A percentile compares a stretch with the other conserved stretches of the same genome.
phyloP scores from a whole-genome alignment of 2,329 filamentous ascomycete species.

The Exophiala lecanii-corni region DNA sequence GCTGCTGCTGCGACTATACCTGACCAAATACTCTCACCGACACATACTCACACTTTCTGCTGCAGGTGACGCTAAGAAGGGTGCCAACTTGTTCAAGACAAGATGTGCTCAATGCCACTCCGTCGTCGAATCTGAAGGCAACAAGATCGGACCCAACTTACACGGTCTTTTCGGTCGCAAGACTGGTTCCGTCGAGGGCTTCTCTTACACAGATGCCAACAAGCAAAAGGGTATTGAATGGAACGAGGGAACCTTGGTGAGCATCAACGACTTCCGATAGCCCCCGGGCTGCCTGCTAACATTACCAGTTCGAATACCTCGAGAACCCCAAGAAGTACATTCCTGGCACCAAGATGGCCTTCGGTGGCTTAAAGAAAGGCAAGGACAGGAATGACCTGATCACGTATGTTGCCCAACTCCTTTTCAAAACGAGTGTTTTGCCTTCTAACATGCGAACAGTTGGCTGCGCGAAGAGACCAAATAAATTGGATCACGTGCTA shows the following conservation, averaged over 20 bases:
- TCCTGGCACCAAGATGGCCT: conserved; percentile 99
- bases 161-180: conserved; percentile 97
- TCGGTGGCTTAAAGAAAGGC: conserved; percentile 98
- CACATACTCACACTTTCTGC: conserved; percentile 18
- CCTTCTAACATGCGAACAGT: conserved; percentile 26
- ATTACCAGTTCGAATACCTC: conserved; percentile 80
- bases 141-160: conserved; percentile 97
- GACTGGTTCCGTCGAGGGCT: conserved; percentile 85
- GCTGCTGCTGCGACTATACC: conserved; percentile 10
- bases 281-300: conserved; percentile 1
- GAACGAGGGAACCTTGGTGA: conserved; percentile 78
- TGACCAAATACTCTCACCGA: conserved; percentile 3
- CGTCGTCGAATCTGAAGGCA: conserved; percentile 79
- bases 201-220: conserved; percentile 99
- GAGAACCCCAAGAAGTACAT: conserved; percentile 99
- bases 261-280: conserved; percentile 28
- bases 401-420: conserved; percentile 60
- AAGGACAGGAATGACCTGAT: conserved; percentile 99
- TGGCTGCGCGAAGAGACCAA: conserved; percentile 31
- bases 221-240: conserved; percentile 91
- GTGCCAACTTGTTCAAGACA: conserved; percentile 98
- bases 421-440: not conserved
- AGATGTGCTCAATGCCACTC: conserved; percentile 99
- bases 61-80: conserved; percentile 88
- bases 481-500: conserved; percentile 18